Base-by-base conservation (phyloP, 208 protist species). In the Trypanosoma cruzi region DNA sequence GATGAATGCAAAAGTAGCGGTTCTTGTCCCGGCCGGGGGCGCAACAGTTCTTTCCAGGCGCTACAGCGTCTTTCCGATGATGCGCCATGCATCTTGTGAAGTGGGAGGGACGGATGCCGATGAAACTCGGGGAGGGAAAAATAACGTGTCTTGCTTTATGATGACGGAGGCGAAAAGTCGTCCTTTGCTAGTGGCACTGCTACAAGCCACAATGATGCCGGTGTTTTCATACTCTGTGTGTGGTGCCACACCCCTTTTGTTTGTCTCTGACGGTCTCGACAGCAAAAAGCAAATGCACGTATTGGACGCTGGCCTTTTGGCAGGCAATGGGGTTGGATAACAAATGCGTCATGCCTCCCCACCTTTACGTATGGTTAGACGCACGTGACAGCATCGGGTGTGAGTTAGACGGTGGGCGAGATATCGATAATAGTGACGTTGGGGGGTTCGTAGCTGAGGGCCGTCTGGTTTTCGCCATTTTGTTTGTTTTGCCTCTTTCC, bases 181-280 rank as follows among this genome's bases (percentile, higher is more conserved):
- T 18, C 62, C 49, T n/a, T 32, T 67, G 20, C 56, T 67, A 29
- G 24, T 49, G 28, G 28, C 46, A 24, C 24, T 67, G 16, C 46
- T 67, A 28, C 62, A 58, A 58, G 11, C 8, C 29, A 67, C 62
- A 46, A 4, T 29, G 10, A 67, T 67, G 62, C 62, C 62, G 3
- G 49, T 67, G n/a, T 1, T 67, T 8, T 67, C 62, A 6, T 67
- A 67, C 34, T 67, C 62, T 42, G 46, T 58, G 10, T 67, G 49
- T 56, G 62, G 62, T 48, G 32, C 36, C 14, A 32, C 22, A 22
- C 62, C 62, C 31, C 13, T 67, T 46, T 5, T 28, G 14, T 67
- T 34, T 11, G 22, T 67, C 2, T 67, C 1, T 48, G 49, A 67
- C 42, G 49, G 5, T n/a, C 0, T 26, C 2, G 18, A 67, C 13